phyloP scores from a whole-genome alignment of 805 yeast genomes.

The Barnettozyma populi region DNA sequence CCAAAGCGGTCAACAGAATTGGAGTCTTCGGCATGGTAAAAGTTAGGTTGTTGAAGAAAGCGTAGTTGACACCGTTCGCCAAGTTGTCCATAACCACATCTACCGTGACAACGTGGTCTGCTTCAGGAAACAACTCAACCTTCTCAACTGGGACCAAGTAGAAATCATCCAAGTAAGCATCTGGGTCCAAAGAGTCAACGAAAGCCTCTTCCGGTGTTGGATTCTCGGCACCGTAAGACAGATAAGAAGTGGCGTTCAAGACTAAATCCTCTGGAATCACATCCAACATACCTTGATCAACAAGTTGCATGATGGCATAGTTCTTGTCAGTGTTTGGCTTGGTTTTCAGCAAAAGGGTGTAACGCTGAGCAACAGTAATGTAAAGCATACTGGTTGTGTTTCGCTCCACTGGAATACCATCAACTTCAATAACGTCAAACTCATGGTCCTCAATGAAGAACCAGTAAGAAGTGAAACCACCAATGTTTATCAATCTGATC shows the following conservation, averaged over 20 bases:
- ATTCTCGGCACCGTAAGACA: conserved; percentile 49
- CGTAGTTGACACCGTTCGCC: conserved; percentile 84
- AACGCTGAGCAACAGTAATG: conserved; percentile 89
- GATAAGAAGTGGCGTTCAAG: conserved; percentile 69
- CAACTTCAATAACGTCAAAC: conserved; percentile 82
- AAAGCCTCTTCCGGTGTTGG: conserved; percentile 34
- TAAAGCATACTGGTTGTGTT: conserved; percentile 65
- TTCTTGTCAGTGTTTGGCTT: conserved; percentile 58
- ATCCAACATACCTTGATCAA: conserved; percentile 85
- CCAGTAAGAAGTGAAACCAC: conserved; percentile 90
- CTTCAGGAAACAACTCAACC: conserved; percentile 52
- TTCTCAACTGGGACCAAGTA: conserved; percentile 59
- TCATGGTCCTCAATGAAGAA: conserved; percentile 84
- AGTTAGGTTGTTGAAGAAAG: conserved; percentile 89
- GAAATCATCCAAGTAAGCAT: conserved; percentile 69
- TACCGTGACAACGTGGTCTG: conserved; percentile 65
- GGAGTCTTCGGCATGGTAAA: conserved; percentile 84
- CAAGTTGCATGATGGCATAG: conserved; percentile 75
- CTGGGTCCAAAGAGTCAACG: conserved; percentile 44
- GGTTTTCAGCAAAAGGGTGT: conserved; percentile 72
- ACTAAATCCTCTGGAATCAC: conserved; percentile 54
- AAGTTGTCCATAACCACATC: conserved; percentile 82
- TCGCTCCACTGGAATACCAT: conserved; percentile 81
- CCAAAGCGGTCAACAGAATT: conserved; percentile 68
- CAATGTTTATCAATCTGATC: conserved; percentile 75